phyloP scores from a whole-genome alignment of 768 basidiomycete genomes.

The Pulveroboletus sp. region DNA sequence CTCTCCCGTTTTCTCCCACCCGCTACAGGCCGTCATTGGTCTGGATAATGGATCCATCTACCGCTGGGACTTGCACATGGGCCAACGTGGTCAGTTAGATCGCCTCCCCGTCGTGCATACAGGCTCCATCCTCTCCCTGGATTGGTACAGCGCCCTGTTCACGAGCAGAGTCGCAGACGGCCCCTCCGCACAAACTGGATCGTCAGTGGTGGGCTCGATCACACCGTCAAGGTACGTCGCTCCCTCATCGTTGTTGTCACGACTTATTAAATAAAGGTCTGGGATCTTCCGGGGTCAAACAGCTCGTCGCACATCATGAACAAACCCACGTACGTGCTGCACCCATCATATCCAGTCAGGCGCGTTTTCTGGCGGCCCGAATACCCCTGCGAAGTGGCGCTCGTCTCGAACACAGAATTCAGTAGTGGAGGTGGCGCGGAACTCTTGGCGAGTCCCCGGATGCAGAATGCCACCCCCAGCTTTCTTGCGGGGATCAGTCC shows the following conservation, averaged over 20 bases:
- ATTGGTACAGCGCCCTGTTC: constrained; percentile 53
- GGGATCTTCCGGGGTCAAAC: constrained; percentile 51
- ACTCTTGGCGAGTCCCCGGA: constrained; percentile 26
- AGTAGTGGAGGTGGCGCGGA: constrained; percentile 30
- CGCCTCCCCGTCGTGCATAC: constrained; percentile 71
- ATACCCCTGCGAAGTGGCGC: constrained; percentile 69
- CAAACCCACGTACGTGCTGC: constrained; percentile 65
- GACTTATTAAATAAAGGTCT: constrained; percentile 44
- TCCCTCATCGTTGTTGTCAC: not conserved
- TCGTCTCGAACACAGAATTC: constrained; percentile 64
- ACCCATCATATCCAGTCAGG: constrained; percentile 71
- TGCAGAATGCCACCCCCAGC: constrained; percentile 22
- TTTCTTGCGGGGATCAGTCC: constrained; percentile 15
- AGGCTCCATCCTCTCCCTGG: constrained; percentile 65
- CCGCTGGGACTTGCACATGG: constrained; percentile 78
- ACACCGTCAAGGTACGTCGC: constrained; percentile 61
- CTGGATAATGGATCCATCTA: constrained; percentile 70
- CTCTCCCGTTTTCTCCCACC: constrained; percentile 60
- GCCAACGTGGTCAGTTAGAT: constrained; percentile 69
- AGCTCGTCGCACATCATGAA: constrained; percentile 53
- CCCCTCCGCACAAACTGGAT: constrained; percentile 52
- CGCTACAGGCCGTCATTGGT: constrained; percentile 65
- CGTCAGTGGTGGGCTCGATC: constrained; percentile 74
- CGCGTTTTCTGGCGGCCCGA: constrained; percentile 74
- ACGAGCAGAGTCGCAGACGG: constrained; percentile 15